phyloP scores from a whole-genome alignment of 352 stramenopile genomes.

The Salisapilia sapeloensis region DNA sequence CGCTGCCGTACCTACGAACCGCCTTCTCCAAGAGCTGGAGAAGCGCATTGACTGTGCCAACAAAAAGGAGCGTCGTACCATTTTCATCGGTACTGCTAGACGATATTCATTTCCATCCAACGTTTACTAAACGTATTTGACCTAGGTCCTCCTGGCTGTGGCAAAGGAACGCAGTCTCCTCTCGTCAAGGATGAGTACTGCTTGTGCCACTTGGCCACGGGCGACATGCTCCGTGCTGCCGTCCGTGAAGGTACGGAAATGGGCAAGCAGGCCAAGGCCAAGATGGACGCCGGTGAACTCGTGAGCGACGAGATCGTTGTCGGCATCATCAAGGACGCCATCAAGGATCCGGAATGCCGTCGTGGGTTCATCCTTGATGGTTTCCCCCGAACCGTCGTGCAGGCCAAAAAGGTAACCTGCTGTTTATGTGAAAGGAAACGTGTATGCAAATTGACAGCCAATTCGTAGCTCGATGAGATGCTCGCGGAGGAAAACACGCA shows the following conservation, averaged over 20 bases:
- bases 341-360: constrained; percentile 92
- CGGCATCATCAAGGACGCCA: constrained; percentile 98
- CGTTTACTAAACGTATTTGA: constrained; percentile 2
- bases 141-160: constrained; percentile 84
- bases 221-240: constrained; percentile 97
- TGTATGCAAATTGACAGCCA: background rate
- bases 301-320: constrained; percentile 98
- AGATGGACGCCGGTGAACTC: constrained; percentile 93
- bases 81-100: constrained; percentile 77
- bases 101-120: constrained; percentile 2
- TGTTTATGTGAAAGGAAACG: background rate
- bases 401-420: constrained; percentile 86
- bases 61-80: constrained; percentile 89
- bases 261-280: constrained; percentile 93
- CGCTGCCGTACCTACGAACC: constrained; percentile 62
- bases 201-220: constrained; percentile 95
- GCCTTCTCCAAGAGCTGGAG: constrained; percentile 82
- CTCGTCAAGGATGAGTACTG: constrained; percentile 97
- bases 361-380: constrained; percentile 99
- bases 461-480: constrained; percentile 88
- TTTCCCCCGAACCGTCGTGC: constrained; percentile 96
- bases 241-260: constrained; percentile 94
- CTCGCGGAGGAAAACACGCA: constrained; percentile 77
- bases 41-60: constrained; percentile 81
- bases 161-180: constrained; percentile 98